Percentiles rank a stretch among this genome's conserved stretches.
These are phyloP conservation scores for Sambucus nigra DNA, from an alignment of 129 eudicot genomes.

Conservation along the genomic window DNA sequence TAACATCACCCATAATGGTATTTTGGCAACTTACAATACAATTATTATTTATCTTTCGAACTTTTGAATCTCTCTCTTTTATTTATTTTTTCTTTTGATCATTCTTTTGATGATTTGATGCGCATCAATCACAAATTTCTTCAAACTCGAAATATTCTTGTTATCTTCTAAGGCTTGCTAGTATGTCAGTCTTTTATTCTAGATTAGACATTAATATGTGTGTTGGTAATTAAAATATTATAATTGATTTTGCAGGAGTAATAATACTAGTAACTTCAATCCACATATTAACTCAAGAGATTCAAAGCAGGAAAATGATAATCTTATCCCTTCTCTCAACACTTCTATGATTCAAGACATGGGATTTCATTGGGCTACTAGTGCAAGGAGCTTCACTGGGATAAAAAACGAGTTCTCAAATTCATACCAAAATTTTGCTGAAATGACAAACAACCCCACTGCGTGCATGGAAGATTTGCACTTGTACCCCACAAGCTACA, in stretches of 20 bases:
- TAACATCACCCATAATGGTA: constrained; percentile 10
- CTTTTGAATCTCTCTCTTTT: constrained; percentile 17
- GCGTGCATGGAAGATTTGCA: constrained; percentile 38
- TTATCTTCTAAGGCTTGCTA: background rate
- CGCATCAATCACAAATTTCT: constrained; percentile 12
- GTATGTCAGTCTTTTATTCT: background rate
- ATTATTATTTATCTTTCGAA: background rate
- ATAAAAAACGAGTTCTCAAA: constrained; percentile 37
- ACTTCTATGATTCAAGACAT: constrained; percentile 36
- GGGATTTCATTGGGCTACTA: constrained; percentile 26
- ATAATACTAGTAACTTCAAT: constrained; percentile 5
- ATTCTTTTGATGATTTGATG: constrained; percentile 10
- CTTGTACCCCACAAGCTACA: constrained; percentile 22
- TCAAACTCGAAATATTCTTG: background rate
- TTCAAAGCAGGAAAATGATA: constrained; percentile 19
- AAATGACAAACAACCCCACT: constrained; percentile 37
- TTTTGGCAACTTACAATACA: constrained; percentile 5
- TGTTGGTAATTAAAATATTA: background rate
- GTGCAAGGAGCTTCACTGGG: constrained; percentile 10
- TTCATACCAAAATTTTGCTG: constrained; percentile 35
- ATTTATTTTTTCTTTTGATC: constrained; percentile 2
- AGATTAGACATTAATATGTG: no score
- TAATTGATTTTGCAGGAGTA: constrained; percentile 22
- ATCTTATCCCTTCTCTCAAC: no score
- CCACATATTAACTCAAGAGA: constrained; percentile 21